phyloP scores from a whole-genome alignment of 106 monocot species.

The Narthecium ossifragum region DNA sequence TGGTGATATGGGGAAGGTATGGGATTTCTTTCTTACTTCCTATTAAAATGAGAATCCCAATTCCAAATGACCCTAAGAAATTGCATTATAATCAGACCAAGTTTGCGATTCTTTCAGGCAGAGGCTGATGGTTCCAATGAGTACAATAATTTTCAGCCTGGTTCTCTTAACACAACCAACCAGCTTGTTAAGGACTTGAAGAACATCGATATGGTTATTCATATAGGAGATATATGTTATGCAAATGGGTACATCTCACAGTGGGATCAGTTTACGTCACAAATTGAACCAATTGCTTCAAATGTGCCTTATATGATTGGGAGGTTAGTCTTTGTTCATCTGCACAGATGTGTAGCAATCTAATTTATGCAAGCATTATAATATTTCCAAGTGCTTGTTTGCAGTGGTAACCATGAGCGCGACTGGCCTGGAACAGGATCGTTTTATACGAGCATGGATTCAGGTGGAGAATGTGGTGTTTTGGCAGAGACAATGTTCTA shows the following conservation, averaged over 20 bases:
- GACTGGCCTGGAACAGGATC: slow-evolving; percentile 94
- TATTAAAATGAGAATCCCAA: too few relatives aligned
- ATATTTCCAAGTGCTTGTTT: slow-evolving; percentile 6
- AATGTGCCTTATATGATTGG: slow-evolving; percentile 84
- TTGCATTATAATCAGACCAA: too few relatives aligned
- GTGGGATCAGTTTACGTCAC: slow-evolving; percentile 96
- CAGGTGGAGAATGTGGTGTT: slow-evolving; percentile 97
- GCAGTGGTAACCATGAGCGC: slow-evolving; percentile 92
- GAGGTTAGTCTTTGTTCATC: slow-evolving; percentile 35
- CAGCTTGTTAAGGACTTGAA: slow-evolving; percentile 67
- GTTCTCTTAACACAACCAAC: slow-evolving; percentile 77
- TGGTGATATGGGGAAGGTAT: slow-evolving; percentile 95
- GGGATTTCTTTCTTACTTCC: too few relatives aligned
- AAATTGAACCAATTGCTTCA: slow-evolving; percentile 89
- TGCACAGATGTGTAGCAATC: neutral
- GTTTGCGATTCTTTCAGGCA: slow-evolving; percentile 57
- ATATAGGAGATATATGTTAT: slow-evolving; percentile 85
- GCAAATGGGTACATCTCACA: slow-evolving; percentile 96
- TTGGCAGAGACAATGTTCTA: slow-evolving; percentile 76
- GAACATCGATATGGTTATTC: slow-evolving; percentile 81
- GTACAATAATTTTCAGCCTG: slow-evolving; percentile 65
- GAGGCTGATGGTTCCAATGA: slow-evolving; percentile 93
- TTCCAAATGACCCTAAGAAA: too few relatives aligned
- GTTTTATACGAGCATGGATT: slow-evolving; percentile 75
- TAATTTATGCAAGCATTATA: neutral